These are phyloP conservation scores for Baorangia bicolor DNA, from an alignment of 768 basidiomycete genomes.

Conservation along the genomic window DNA sequence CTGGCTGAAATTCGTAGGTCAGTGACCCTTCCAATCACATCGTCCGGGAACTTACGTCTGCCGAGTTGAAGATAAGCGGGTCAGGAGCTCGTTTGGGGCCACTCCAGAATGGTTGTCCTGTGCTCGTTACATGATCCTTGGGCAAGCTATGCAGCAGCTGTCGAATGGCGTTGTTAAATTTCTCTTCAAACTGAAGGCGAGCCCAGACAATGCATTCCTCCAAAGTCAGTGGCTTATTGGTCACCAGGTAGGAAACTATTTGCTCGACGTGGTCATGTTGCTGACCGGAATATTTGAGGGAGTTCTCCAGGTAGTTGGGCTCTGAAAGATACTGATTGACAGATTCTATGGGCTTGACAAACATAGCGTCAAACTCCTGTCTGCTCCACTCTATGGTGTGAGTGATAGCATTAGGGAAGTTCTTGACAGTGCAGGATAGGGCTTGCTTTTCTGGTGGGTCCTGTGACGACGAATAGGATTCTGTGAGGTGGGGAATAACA, in stretches of 20 bases:
- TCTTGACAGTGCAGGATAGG: conserved; percentile 96
- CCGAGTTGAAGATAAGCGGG: conserved; percentile 80
- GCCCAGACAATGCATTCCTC: conserved; percentile 99
- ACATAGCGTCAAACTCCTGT: conserved; percentile 87
- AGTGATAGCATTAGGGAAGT: conserved; percentile 96
- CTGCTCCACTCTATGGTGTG: conserved; percentile 99
- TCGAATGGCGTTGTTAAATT: conserved; percentile 89
- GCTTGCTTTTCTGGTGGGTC: conserved; percentile 98
- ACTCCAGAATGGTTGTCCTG: conserved; percentile 98
- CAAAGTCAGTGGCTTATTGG: conserved; percentile 90
- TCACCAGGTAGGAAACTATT: conserved; percentile 86
- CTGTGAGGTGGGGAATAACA: conserved; percentile 89
- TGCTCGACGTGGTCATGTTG: conserved; percentile 88
- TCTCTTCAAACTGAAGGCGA: conserved; percentile 89
- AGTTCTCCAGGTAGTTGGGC: conserved; percentile 90
- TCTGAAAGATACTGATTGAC: conserved; percentile 97
- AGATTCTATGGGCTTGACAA: conserved; percentile 90
- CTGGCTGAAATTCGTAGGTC: conserved; percentile 48
- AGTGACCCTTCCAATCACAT: conserved; percentile 4
- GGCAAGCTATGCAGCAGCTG: conserved; percentile 93
- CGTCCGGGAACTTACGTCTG: conserved; percentile 59
- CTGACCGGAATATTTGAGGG: conserved; percentile 88
- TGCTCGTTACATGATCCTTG: conserved; percentile 87
- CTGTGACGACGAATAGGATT: conserved; percentile 96
- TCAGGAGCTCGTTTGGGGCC: conserved; percentile 98